These are phyloP conservation scores for Chlorella sp. DNA, from an alignment of 139 green algal species.

Conservation along the genomic window DNA sequence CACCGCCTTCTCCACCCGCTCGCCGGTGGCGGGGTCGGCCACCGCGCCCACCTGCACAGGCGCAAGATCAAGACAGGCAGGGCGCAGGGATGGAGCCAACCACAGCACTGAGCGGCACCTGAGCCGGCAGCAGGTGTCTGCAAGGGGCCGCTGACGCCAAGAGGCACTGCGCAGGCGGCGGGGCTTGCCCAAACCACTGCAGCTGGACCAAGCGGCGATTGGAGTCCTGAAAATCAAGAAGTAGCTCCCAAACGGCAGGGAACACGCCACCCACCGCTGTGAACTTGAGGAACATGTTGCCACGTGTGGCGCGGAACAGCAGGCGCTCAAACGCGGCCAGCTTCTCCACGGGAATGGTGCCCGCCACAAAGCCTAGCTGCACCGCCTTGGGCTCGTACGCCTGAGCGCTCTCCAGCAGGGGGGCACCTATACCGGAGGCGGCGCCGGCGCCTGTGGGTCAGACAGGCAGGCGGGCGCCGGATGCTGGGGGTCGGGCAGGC, in stretches of 20 bases:
- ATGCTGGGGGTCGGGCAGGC: background rate
- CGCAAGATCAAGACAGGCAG: too few species aligned
- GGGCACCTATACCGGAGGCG: conserved; percentile 57
- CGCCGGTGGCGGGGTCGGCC: conserved; percentile 84
- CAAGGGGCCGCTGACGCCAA: too few species aligned
- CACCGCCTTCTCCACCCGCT: conserved; percentile 91
- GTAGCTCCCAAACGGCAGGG: background rate
- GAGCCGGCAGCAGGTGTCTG: too few species aligned
- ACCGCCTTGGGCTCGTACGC: conserved; percentile 65
- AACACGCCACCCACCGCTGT: conserved; percentile 55
- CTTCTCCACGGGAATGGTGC: conserved; percentile 86
- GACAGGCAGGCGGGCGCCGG: background rate
- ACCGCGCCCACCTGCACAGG: conserved; percentile 48
- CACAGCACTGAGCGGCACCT: too few species aligned
- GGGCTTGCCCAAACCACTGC: too few species aligned
- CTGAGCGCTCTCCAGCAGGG: conserved; percentile 50
- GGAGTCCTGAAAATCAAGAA: background rate
- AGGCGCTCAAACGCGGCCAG: conserved; percentile 92
- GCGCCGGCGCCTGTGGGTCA: conserved; percentile 14
- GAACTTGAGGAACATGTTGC: conserved; percentile 96
- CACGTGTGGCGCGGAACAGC: conserved; percentile 97
- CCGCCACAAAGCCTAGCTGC: conserved; percentile 93
- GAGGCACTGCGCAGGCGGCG: too few species aligned
- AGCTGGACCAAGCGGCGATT: too few species aligned
- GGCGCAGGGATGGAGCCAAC: background rate